Base-by-base conservation (phyloP, 2,329 filamentous ascomycete species). In the Capronia epimyces region DNA sequence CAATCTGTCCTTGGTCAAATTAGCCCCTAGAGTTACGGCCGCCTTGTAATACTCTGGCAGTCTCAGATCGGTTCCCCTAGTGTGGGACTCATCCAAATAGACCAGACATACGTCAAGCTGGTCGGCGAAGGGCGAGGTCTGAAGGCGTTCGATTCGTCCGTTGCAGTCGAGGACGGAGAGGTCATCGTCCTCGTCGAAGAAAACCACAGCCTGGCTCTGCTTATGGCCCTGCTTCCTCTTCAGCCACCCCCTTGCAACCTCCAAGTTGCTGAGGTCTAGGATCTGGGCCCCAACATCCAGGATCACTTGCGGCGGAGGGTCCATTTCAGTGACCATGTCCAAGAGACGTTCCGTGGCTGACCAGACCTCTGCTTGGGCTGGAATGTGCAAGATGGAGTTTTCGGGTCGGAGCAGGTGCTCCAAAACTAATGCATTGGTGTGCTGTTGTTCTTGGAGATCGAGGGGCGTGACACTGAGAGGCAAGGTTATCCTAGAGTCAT, bases 211-310 rank as follows among this genome's bases (percentile, higher is more conserved):
- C 20, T 79, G 65, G 0, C 62, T 67, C 0, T 50, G 2, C 1
- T 41, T 54, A 2, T 58, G 16, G 16, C 50, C 34, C 2, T 57
- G 37, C 3, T 58, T 43, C 25, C 62, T 49, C 3, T 34, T 15
- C 0, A 87, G 62, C 82, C 82, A 87, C 1, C 58, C 49, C 8
- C 58, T 57, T 0, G 80, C 78, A 2, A 87, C 70, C 3, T 75
- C 65, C 0, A 66, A 2, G 53, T 87, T 87, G 13, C 67, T 71
- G 0, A 83, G 65, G 25, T 88, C 83, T 0, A 89, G 63, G 5
- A 89, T 77, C 43, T 84, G 79, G 0, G 85, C 84, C 0, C 86
- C 85, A 0, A 86, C 83, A 55, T 89, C 84, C 0, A 89, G 69
- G 1, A 89, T 75, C 0, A 89, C 82, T 1, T 75, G 73, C 0